These are phyloP conservation scores for Tuber umbilicatum DNA, from an alignment of 495 filamentous ascomycete genomes.

Conservation along the genomic window DNA sequence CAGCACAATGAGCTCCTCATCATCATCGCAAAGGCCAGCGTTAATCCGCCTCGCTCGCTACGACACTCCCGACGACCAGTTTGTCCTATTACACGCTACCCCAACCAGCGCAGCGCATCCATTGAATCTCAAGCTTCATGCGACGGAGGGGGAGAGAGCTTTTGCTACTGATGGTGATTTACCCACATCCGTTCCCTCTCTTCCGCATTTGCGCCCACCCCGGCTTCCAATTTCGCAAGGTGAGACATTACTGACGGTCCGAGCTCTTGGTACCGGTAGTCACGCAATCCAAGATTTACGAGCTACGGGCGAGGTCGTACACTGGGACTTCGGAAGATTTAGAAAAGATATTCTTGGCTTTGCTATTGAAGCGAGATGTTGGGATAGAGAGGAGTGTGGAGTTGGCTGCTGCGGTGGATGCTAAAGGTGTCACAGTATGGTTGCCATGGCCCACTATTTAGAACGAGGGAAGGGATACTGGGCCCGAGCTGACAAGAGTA, in stretches of 20 bases:
- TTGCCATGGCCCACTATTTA: not conserved
- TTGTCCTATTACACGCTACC: conserved; percentile 30
- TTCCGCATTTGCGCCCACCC: not conserved
- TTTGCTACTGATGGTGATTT: conserved; percentile 29
- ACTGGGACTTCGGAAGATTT: conserved; percentile 29
- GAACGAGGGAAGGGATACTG: not conserved
- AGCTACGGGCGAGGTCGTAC: conserved; percentile 32
- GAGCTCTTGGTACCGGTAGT: conserved; percentile 15
- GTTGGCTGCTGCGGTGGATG: conserved; percentile 31
- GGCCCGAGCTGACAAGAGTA: conserved; percentile 5
- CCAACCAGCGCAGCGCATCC: conserved; percentile 17
- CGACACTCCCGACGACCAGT: conserved; percentile 35
- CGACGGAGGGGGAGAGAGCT: conserved; percentile 38
- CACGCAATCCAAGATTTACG: conserved; percentile 29
- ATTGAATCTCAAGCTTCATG: conserved; percentile 30
- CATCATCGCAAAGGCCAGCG: not conserved
- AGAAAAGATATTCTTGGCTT: conserved; percentile 20
- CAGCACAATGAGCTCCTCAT: not conserved
- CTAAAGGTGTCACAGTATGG: conserved; percentile 24
- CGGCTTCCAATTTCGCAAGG: not conserved
- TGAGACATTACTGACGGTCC: conserved; percentile 2
- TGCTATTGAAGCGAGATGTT: conserved; percentile 20
- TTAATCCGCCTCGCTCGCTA: conserved; percentile 27
- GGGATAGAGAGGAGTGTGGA: conserved; percentile 23
- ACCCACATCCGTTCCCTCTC: not conserved